These are phyloP conservation scores for Pseudogymnoascus sp. DNA, from an alignment of 2,329 filamentous ascomycete genomes.

Conservation along the genomic window DNA sequence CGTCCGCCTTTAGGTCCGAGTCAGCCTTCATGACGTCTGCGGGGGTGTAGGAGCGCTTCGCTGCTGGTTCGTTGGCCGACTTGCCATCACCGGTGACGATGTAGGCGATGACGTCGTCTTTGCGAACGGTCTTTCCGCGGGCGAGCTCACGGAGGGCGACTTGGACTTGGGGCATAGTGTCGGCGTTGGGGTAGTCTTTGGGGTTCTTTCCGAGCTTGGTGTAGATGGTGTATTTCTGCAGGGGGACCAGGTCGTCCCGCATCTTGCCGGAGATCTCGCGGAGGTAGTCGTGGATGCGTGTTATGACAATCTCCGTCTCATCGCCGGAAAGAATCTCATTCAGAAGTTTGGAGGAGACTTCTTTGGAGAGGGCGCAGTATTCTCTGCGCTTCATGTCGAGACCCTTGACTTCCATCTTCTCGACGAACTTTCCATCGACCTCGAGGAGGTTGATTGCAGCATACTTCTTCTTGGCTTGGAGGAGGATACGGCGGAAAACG, in stretches of 20 bases:
- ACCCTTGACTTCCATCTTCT: conserved; percentile 97
- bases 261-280: conserved; percentile 78
- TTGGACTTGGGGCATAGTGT: conserved; percentile 94
- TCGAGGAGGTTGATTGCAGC: conserved; percentile 92
- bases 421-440: conserved; percentile 77
- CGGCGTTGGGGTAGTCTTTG: conserved; percentile 86
- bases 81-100: conserved; percentile 73
- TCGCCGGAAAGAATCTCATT: conserved; percentile 92
- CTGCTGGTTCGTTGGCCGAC: conserved; percentile 55
- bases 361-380: conserved; percentile 91
- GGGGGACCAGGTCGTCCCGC: conserved; percentile 67
- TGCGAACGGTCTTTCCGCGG: conserved; percentile 78
- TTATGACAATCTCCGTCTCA: conserved; percentile 78
- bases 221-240: conserved; percentile 91
- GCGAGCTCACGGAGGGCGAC: conserved; percentile 84
- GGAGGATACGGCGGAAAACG: conserved; percentile 81
- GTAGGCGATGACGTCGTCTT: conserved; percentile 94
- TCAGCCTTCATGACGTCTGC: conserved; percentile 76
- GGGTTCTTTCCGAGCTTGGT: conserved; percentile 94
- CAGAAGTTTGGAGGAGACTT: conserved; percentile 83
- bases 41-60: conserved; percentile 82
- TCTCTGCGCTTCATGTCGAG: conserved; percentile 96
- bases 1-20: conserved; percentile 69
- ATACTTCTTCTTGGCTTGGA: conserved; percentile 99
- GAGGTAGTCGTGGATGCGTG: conserved; percentile 88